Evolutionary conservation across 371 early-diverging fungal species (phyloP).

Genomic region (Furculomyces boomerangus): DNA sequence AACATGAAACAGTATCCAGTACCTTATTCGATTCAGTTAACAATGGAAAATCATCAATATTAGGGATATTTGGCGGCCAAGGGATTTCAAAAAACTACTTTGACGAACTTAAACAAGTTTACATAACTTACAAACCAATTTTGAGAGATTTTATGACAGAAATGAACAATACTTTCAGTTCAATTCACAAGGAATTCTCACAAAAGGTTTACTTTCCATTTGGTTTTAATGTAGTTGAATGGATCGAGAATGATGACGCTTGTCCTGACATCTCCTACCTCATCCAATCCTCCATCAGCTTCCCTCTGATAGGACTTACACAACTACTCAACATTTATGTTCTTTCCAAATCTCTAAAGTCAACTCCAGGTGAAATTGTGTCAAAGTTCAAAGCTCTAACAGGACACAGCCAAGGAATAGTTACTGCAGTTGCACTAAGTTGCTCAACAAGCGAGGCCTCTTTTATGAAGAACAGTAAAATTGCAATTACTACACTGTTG

Average conservation of each 20-base stretch:
- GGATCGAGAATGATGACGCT: slow-evolving; percentile 55
- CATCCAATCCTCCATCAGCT: slow-evolving; percentile 54
- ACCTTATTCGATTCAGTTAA: background rate
- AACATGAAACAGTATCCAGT: too few relatives aligned
- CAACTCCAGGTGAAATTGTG: slow-evolving; percentile 23
- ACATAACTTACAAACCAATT: slow-evolving; percentile 53
- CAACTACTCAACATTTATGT: slow-evolving; percentile 28
- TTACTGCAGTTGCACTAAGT: slow-evolving; percentile 72
- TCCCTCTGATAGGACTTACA: slow-evolving; percentile 74
- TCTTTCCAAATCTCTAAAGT: slow-evolving; percentile 25
- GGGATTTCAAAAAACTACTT: slow-evolving; percentile 87
- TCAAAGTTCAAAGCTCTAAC: slow-evolving; percentile 26
- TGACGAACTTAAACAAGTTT: slow-evolving; percentile 61
- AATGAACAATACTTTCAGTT: slow-evolving; percentile 46
- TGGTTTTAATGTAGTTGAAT: slow-evolving; percentile 53
- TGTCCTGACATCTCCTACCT: slow-evolving; percentile 56
- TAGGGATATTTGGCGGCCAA: slow-evolving; percentile 87
- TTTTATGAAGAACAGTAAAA: slow-evolving; percentile 52
- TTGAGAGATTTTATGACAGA: slow-evolving; percentile 48
- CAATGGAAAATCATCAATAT: slow-evolving; percentile 10
- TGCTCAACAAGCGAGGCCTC: slow-evolving; percentile 53
- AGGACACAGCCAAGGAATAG: slow-evolving; percentile 88
- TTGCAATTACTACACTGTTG: slow-evolving; percentile 69
- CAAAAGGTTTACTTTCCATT: slow-evolving; percentile 27
- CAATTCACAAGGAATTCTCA: background rate